Conservation (phyloP, 2,329 filamentous ascomycete species). For the Colletotrichum liaoningense region DNA sequence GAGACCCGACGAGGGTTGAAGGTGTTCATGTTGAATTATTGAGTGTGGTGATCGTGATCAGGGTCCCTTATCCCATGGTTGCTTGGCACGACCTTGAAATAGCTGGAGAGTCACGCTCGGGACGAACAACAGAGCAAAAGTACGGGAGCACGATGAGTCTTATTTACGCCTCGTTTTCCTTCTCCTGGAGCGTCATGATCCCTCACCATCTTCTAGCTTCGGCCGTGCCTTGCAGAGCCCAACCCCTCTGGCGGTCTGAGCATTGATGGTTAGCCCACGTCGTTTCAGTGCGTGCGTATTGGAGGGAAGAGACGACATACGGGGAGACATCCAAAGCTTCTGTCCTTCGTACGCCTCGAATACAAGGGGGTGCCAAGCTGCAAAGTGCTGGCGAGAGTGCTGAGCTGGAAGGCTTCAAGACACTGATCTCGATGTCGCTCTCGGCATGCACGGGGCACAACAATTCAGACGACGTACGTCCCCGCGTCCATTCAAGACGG, state of each 20-base stretch:
- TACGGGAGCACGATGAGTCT: slow-evolving; percentile 7
- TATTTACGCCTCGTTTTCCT: slow-evolving; percentile 21
- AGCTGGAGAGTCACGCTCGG: neutral
- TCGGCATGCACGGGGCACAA: slow-evolving; percentile 1
- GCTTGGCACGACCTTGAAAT: neutral
- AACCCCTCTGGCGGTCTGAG: slow-evolving; percentile 30
- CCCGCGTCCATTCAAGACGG: neutral
- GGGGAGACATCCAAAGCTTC: neutral
- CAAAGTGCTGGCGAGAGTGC: neutral
- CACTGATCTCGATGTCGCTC: slow-evolving; percentile 9
- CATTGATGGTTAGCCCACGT: slow-evolving; percentile 16
- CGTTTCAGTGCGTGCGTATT: slow-evolving; percentile 36
- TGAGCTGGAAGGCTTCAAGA: slow-evolving; percentile 4
- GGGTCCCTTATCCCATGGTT: slow-evolving; percentile 12
- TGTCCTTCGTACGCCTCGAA: neutral
- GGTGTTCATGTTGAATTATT: slow-evolving; percentile 25
- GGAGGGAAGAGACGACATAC: slow-evolving; percentile 12
- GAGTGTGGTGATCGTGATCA: neutral
- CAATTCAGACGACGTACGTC: slow-evolving; percentile 27
- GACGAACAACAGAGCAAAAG: neutral
- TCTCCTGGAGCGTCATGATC: slow-evolving; percentile 16
- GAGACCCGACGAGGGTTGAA: slow-evolving; percentile 35
- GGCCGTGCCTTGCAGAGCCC: slow-evolving; percentile 3
- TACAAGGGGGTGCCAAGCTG: neutral
- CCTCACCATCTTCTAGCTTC: slow-evolving; percentile 14